Base-by-base conservation (phyloP, 768 basidiomycete species). In the Mycena albidolilacea region DNA sequence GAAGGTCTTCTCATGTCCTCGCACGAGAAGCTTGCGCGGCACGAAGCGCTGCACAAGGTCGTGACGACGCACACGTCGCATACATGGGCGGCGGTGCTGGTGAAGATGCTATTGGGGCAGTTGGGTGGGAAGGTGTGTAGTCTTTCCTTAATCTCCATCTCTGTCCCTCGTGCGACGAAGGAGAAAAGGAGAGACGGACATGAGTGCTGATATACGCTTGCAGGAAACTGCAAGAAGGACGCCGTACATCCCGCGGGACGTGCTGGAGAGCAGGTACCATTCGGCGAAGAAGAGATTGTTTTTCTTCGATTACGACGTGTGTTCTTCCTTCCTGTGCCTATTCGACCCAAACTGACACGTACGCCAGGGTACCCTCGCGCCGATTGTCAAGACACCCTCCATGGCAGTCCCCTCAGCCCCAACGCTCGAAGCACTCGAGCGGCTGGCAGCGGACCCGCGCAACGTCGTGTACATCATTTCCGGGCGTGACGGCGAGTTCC, bases 391-490 rank as follows among this genome's bases (percentile, higher is more conserved):
- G 85, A 90, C 90, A 17, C 97, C 97, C 0, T 91, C 93, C 62
- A 93, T 93, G 85, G 97, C 97, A 3, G 83, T 91, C 2, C 97
- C 97, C 0, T 93, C 95, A 0, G 81, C 87, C 7, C 86, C 87
- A 21, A 92, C 97, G 4, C 88, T 97, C 54, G 84, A 87, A 64
- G 94, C 95, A 0, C 92, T 99, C 70, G 82, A 88, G 65, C 85
- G 85, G 70, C 89, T 99, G 44, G 84, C 93, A 0, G 83, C 85
- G 17, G 97, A 98, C 81, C 95, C 97, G 30, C 87, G 87, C 78
- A 99, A 99, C 82, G 76, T 98, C 54, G 97, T 98, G 66, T 99
- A 96, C 85, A 96, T 99, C 82, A 98, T 99, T 81, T 98, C 97
- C 0, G 97, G 97, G 1, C 95, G 97, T 38, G 97, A 99, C 80